These are phyloP conservation scores for Trichoderma sp. DNA, from an alignment of 2,329 filamentous ascomycete species.

Conservation along the genomic window DNA sequence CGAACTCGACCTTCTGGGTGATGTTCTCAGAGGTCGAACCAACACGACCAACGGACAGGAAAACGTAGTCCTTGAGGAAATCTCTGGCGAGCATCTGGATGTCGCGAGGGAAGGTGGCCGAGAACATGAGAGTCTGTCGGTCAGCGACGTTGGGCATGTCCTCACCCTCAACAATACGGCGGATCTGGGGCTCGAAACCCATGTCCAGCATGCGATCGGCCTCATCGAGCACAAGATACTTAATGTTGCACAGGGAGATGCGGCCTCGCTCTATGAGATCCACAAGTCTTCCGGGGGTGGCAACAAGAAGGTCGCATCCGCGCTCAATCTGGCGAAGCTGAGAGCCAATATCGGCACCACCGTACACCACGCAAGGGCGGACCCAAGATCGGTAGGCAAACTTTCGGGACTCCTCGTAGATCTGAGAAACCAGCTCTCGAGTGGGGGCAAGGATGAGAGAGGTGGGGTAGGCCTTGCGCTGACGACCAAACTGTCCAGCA, in stretches of 20 bases:
- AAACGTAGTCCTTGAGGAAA: slow-evolving; percentile 98
- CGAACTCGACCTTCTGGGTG: slow-evolving; percentile 97
- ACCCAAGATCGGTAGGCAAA: slow-evolving; percentile 99
- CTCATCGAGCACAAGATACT: slow-evolving; percentile 98
- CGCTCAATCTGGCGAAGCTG: slow-evolving; percentile 98
- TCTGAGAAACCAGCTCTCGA: slow-evolving; percentile 97
- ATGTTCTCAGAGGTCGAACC: slow-evolving; percentile 99
- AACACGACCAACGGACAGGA: slow-evolving; percentile 96
- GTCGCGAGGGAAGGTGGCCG: slow-evolving; percentile 96
- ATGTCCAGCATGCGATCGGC: slow-evolving; percentile 99
- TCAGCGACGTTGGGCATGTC: slow-evolving; percentile 85
- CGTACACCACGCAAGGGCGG: slow-evolving; percentile 95
- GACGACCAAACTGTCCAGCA: slow-evolving; percentile 76
- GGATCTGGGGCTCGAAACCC: slow-evolving; percentile 99
- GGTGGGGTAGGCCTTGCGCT: slow-evolving; percentile 97
- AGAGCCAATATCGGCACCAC: slow-evolving; percentile 96
- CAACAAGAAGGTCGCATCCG: slow-evolving; percentile 94
- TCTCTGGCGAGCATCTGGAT: slow-evolving; percentile 99
- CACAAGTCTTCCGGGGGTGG: slow-evolving; percentile 94
- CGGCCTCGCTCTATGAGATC: slow-evolving; percentile 98
- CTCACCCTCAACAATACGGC: slow-evolving; percentile 95
- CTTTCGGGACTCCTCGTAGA: slow-evolving; percentile 96
- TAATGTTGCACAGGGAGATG: slow-evolving; percentile 97
- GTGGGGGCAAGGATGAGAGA: slow-evolving; percentile 94
- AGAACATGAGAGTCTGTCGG: slow-evolving; percentile 99